A percentile compares a stretch with the other conserved stretches of the same genome.
These are phyloP conservation scores for Patellaria atrata DNA, from an alignment of 495 filamentous ascomycete genomes.

Conservation along the genomic window DNA sequence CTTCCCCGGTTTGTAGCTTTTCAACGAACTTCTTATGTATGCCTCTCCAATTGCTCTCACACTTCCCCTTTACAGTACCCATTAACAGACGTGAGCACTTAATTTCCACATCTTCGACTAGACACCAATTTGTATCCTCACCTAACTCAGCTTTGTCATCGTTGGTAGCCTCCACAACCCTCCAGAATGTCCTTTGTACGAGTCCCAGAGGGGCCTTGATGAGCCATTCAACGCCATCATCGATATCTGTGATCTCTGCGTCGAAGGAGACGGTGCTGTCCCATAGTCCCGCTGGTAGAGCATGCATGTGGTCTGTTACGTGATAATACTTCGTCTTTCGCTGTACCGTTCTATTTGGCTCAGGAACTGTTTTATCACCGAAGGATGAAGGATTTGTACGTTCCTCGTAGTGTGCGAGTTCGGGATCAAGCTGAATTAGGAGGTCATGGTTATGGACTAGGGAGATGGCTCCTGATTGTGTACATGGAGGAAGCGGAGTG, in stretches of 20 bases:
- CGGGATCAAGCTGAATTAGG: conserved; percentile 17
- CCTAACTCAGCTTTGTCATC: conserved; percentile 6
- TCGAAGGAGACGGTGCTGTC: conserved; percentile 16
- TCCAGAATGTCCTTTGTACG: conserved; percentile 13
- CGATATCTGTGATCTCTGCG: conserved; percentile 11
- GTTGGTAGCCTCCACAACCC: conserved; percentile 5
- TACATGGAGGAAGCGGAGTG: conserved; percentile 13
- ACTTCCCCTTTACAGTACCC: conserved; percentile 19
- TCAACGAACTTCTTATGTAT: conserved; percentile 13
- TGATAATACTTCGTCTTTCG: conserved; percentile 20
- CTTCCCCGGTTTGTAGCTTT: conserved; percentile 6
- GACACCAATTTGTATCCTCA: conserved; percentile 2
- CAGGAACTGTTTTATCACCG: background rate
- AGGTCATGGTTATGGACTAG: conserved; percentile 16
- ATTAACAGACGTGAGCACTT: conserved; percentile 10
- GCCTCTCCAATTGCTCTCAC: conserved; percentile 15
- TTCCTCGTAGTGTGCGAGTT: conserved; percentile 16
- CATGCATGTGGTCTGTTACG: conserved; percentile 20
- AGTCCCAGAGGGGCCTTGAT: conserved; percentile 17
- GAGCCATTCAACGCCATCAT: conserved; percentile 14
- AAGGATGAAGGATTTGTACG: conserved; percentile 3
- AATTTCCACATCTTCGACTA: conserved; percentile 19
- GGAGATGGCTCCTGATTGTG: conserved; percentile 4
- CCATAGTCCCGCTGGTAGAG: conserved; percentile 16
- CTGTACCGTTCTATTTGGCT: no score